These are phyloP conservation scores for Pilatotrama ljubarskyi DNA, from an alignment of 768 basidiomycete species.

Conservation along the genomic window DNA sequence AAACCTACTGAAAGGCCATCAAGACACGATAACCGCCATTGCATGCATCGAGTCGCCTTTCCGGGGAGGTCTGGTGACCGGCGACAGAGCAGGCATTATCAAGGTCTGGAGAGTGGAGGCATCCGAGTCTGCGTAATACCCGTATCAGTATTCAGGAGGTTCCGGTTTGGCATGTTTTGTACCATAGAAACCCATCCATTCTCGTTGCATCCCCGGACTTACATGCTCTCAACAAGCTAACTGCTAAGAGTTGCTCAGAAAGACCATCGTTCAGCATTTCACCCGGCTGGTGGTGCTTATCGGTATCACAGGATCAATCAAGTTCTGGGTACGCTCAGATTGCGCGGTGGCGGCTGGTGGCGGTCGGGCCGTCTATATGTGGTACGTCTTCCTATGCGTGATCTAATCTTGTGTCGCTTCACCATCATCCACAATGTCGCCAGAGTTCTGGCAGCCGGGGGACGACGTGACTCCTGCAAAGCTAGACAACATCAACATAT, in stretches of 20 bases:
- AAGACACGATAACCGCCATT: constrained; percentile 85
- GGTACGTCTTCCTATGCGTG: not conserved
- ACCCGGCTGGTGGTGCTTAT: too few species aligned
- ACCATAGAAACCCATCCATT: too few species aligned
- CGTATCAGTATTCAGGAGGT: not conserved
- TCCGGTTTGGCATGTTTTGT: not conserved
- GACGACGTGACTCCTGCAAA: not conserved
- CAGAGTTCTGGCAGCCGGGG: constrained; percentile 8
- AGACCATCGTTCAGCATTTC: too few species aligned
- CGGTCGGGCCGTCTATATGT: not conserved
- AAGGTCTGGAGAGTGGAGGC: constrained; percentile 86
- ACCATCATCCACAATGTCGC: not conserved
- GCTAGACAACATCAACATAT: constrained; percentile 31
- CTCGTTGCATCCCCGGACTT: too few species aligned
- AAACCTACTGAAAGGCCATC: constrained; percentile 81
- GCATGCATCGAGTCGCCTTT: constrained; percentile 91
- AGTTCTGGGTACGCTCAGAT: too few species aligned
- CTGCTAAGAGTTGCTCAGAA: too few species aligned
- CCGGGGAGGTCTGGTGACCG: constrained; percentile 88
- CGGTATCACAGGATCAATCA: too few species aligned
- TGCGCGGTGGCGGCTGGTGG: too few species aligned
- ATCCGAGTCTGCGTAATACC: constrained; percentile 19
- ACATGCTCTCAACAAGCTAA: too few species aligned
- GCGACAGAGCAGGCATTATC: constrained; percentile 84
- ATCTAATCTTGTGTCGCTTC: not conserved